phyloP scores from a whole-genome alignment of 495 filamentous ascomycete genomes.

The Lasiosphaeria hispida region DNA sequence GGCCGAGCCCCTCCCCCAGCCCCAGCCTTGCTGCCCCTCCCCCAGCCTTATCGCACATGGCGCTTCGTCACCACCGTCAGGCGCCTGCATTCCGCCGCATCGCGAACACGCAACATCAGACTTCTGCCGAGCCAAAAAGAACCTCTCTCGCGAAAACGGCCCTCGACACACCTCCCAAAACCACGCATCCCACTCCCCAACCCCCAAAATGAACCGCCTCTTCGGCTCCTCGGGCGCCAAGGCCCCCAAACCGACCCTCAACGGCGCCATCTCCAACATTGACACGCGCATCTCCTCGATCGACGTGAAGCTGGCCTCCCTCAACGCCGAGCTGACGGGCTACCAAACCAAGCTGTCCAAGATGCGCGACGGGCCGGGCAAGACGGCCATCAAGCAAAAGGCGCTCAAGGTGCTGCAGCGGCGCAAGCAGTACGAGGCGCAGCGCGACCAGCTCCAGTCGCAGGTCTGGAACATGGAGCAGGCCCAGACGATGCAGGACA shows the following conservation, averaged over 20 bases:
- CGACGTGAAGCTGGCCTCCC: slow-evolving; percentile 89
- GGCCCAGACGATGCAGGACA: slow-evolving; percentile 98
- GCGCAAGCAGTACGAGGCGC: slow-evolving; percentile 92
- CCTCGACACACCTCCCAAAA: background rate
- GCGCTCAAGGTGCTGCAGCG: slow-evolving; percentile 93
- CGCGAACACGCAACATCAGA: background rate
- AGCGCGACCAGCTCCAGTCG: slow-evolving; percentile 90
- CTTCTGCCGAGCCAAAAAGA: background rate
- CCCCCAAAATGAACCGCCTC: slow-evolving; percentile 79
- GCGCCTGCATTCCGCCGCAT: background rate
- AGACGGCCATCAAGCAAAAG: slow-evolving; percentile 88
- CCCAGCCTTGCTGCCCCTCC: background rate
- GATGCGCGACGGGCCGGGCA: slow-evolving; percentile 96
- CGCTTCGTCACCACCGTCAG: slow-evolving; percentile 1
- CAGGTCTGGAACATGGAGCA: slow-evolving; percentile 99
- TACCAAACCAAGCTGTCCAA: slow-evolving; percentile 87
- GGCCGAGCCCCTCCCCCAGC: too few species aligned
- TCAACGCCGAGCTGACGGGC: slow-evolving; percentile 84
- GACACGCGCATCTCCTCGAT: slow-evolving; percentile 84
- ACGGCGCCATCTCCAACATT: slow-evolving; percentile 82
- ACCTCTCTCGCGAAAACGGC: background rate
- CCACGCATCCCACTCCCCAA: background rate
- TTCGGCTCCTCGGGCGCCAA: slow-evolving; percentile 82
- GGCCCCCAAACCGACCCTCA: slow-evolving; percentile 87
- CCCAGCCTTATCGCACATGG: background rate